Evolutionary conservation across 306 rosid species (phyloP), one percentile per base, ranked within the genome.

Genomic region (Corylus heterophylla): DNA sequence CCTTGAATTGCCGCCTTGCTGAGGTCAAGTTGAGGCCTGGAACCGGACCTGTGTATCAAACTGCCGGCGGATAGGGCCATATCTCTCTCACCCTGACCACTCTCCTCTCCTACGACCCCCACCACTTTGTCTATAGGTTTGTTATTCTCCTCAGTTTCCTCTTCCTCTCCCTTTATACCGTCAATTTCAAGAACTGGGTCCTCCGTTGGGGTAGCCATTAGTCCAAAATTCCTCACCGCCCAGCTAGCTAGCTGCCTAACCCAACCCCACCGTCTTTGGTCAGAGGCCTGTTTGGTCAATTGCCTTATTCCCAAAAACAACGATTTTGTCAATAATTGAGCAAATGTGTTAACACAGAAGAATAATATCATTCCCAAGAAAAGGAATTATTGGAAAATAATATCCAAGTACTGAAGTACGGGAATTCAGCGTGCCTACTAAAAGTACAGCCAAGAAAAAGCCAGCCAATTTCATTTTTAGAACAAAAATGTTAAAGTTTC

Each of bases 1-100:
- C 91, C 92, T 80, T 91, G 88, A 83, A 96, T 93, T 74, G 92
- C 96, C 63, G 99, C 99, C 80, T 96, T 96, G 86, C 98, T 96
- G 7, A 93, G 93, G 86, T 96, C 99, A 58, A 96, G 90, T 79
- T 89, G 99, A 4, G 98, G 99, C 84, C 99, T 76, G 47, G 99
- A 96, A 79, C 93, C 76, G 0, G 98, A 96, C 79, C 98, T 78
- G 79, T 93, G 98, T 49, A 96, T 93, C n/a, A 96, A 79, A 79
- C 45, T 89, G 0, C 97, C 97, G 5, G 90, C 45, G 12, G 83
- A 74, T 63, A 81, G 89, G 77, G 89, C 81, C 99, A 92, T 89
- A 12, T 89, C 91, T 73, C 78, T 86, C 71, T 89, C 82, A 51
- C 83, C 85, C 68, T 86, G 85, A 74, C 86, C 77, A 72, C 82